Conservation (phyloP, 2,329 filamentous ascomycete species). For the Verticillium alfalfae region DNA sequence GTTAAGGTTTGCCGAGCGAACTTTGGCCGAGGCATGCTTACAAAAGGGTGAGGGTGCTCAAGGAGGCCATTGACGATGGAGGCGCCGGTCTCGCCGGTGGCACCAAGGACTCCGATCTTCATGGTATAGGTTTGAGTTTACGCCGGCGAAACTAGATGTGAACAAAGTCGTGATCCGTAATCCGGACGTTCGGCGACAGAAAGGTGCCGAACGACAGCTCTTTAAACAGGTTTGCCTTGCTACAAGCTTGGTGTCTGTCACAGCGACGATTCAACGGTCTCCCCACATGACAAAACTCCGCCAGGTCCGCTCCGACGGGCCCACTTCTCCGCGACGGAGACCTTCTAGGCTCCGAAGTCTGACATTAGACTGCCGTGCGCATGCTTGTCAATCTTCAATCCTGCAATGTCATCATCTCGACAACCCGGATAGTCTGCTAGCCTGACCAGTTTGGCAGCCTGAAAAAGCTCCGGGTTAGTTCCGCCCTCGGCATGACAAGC, state of each 20-base stretch:
- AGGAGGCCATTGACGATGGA: conserved; percentile 31
- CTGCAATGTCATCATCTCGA: no score
- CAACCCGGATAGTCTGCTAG: no score
- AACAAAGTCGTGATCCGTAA: not conserved
- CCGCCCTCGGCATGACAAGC: no score
- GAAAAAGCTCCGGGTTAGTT: no score
- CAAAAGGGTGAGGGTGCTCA: conserved; percentile 19
- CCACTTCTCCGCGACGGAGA: no score
- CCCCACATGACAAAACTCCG: not conserved
- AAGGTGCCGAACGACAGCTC: not conserved
- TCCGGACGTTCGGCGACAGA: not conserved
- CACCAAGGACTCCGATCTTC: conserved; percentile 28
- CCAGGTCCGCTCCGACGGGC: not conserved
- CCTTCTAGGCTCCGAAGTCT: no score
- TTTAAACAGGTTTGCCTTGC: not conserved
- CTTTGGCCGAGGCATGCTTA: conserved; percentile 8
- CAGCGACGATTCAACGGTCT: not conserved
- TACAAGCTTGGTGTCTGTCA: not conserved
- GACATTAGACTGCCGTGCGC: no score
- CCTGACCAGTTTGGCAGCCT: no score
- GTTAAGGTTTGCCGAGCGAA: not conserved
- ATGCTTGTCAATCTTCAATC: no score
- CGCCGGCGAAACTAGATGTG: not conserved
- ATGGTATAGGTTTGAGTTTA: conserved; percentile 4
- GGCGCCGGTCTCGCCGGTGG: conserved; percentile 33